Evolutionary conservation across 2,329 filamentous ascomycete genomes (phyloP).

Genomic region (Aspergillus ochraceoroseus): DNA sequence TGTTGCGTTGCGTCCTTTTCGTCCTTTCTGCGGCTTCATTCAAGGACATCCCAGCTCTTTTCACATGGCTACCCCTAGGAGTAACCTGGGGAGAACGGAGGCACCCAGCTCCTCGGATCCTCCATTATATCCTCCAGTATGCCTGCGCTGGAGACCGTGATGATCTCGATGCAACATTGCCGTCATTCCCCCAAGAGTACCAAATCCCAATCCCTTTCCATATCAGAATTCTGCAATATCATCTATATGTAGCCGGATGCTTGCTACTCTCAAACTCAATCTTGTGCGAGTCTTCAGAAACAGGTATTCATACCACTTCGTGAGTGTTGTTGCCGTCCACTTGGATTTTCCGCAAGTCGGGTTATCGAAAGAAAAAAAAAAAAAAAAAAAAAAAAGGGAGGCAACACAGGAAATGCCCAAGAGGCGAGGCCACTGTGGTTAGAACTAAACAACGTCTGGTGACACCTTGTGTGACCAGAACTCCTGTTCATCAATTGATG

Average conservation of each 20-base stretch:
- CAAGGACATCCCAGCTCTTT: slow-evolving; percentile 19
- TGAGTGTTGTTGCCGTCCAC: neutral
- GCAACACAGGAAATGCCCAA: neutral
- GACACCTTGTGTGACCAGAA: slow-evolving; percentile 9
- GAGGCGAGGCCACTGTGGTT: neutral
- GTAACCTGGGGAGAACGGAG: slow-evolving; percentile 8
- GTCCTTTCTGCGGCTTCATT: slow-evolving; percentile 2
- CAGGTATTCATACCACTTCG: neutral
- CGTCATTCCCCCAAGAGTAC: too few relatives aligned
- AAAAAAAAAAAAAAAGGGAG: too few relatives aligned
- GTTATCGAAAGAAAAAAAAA: slow-evolving; percentile 3
- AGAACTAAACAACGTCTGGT: slow-evolving; percentile 1
- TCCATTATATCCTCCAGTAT: too few relatives aligned
- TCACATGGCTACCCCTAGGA: slow-evolving; percentile 12
- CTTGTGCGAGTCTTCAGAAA: slow-evolving; percentile 9
- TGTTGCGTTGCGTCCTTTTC: too few relatives aligned
- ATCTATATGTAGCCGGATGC: slow-evolving; percentile 1
- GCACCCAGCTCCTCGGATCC: neutral
- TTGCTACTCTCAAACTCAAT: neutral
- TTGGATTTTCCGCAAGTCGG: slow-evolving; percentile 2
- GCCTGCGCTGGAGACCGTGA: too few relatives aligned
- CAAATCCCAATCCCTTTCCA: slow-evolving; percentile 7
- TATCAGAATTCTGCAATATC: slow-evolving; percentile 1
- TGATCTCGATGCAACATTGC: too few relatives aligned
- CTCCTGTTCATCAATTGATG: neutral